A percentile compares a stretch with the other conserved stretches of the same genome.
These are phyloP conservation scores for Apiospora arundinis DNA, from an alignment of 2,329 filamentous ascomycete species.

Conservation along the genomic window DNA sequence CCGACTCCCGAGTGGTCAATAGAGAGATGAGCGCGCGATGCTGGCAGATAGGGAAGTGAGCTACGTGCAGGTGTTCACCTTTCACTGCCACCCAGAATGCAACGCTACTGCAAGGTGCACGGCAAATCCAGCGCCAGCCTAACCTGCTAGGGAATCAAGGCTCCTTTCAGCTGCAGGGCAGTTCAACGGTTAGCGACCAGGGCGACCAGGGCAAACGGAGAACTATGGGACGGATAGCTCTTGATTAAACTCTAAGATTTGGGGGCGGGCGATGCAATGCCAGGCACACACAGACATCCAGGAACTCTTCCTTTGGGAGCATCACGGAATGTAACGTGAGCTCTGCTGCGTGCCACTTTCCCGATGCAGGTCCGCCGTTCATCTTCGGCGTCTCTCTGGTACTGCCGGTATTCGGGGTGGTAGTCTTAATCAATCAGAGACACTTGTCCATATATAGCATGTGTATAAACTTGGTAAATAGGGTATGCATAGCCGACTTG, in stretches of 20 bases:
- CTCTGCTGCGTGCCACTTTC: not conserved
- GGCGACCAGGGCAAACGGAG: not conserved
- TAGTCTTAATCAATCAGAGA: not conserved
- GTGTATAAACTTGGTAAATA: not conserved
- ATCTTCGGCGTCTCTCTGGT: not conserved
- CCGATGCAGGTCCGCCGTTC: not conserved
- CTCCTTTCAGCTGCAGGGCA: conserved; percentile 7
- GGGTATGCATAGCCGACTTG: not conserved
- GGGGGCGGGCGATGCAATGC: not conserved
- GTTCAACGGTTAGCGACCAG: not conserved
- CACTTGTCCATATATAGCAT: not conserved
- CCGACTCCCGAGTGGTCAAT: not conserved
- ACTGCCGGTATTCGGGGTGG: not conserved
- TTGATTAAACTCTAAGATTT: conserved; percentile 11
- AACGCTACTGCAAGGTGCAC: not conserved
- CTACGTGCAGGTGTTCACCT: not conserved
- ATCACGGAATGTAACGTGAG: not conserved
- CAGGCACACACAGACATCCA: not conserved
- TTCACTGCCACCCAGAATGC: conserved; percentile 17
- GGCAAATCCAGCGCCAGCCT: conserved; percentile 7
- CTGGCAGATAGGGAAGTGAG: not conserved
- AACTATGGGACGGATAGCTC: not conserved
- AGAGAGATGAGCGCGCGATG: not conserved
- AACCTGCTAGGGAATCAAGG: conserved; percentile 3
- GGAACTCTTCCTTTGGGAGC: not conserved